Conservation (phyloP, 2,329 filamentous ascomycete genomes). For the Aspergillus phoenicis region DNA sequence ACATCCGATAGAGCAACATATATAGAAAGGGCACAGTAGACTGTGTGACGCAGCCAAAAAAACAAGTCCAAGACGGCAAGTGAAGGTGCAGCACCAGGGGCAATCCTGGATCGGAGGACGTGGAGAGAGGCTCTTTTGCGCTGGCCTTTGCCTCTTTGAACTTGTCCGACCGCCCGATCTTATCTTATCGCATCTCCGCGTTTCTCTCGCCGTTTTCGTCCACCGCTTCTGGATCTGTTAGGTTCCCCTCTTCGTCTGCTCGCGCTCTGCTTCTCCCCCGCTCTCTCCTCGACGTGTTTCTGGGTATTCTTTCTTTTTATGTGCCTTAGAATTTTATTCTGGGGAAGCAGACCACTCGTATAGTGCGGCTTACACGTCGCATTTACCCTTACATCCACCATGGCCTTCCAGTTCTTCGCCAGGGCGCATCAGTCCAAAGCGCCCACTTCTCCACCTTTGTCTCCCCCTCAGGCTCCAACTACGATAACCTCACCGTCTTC, state of each 20-base stretch:
- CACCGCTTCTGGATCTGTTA: conserved; percentile 2
- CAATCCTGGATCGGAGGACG: conserved; percentile 10
- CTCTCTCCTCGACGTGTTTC: background rate
- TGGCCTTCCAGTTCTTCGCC: conserved; percentile 44
- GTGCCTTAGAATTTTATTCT: background rate
- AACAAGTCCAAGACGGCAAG: conserved; percentile 4
- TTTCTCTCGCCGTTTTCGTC: conserved; percentile 19
- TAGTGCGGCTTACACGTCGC: background rate
- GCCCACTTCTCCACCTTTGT: conserved; percentile 27
- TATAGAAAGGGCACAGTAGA: conserved; percentile 2
- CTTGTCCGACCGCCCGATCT: conserved; percentile 25
- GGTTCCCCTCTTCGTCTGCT: conserved; percentile 7
- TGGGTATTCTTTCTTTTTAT: background rate
- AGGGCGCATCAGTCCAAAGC: conserved; percentile 34
- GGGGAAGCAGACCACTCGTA: background rate
- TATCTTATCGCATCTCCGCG: conserved; percentile 44
- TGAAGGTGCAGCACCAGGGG: conserved; percentile 8
- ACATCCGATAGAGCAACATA: conserved; percentile 9
- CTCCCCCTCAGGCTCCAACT: conserved; percentile 22
- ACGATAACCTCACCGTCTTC: conserved; percentile 18
- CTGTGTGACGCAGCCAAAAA: background rate
- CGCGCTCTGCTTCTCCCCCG: conserved; percentile 11
- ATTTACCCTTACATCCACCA: conserved; percentile 14
- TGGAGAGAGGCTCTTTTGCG: conserved; percentile 20
- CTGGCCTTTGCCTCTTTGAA: conserved; percentile 15